A percentile compares a stretch with the other conserved stretches of the same genome.
These are phyloP conservation scores for Kickxella alabastrina DNA, from an alignment of 192 early-diverging fungal species.

Conservation along the genomic window DNA sequence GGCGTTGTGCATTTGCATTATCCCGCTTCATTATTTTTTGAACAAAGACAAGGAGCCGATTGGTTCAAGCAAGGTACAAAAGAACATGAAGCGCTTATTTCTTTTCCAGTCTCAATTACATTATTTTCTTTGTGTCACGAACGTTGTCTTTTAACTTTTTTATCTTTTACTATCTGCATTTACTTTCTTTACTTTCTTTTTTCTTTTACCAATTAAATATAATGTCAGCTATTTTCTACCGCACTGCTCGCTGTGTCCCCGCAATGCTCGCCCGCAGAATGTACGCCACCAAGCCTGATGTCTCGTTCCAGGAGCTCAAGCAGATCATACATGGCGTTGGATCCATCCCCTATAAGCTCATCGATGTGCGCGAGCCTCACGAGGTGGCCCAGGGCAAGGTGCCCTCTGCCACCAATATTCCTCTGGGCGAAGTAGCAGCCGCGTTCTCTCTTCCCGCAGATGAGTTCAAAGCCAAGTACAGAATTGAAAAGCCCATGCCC, in stretches of 20 bases:
- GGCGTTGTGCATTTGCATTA: too few species aligned
- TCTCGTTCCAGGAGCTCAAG: conserved; percentile 42
- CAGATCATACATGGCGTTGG: conserved; percentile 43
- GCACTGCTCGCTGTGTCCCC: background rate
- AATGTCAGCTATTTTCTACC: conserved; percentile 1
- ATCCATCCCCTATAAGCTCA: conserved; percentile 46
- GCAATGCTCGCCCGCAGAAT: conserved; percentile 8
- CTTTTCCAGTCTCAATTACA: too few species aligned
- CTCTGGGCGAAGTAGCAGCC: conserved; percentile 56
- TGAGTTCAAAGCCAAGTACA: conserved; percentile 51
- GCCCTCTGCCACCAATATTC: conserved; percentile 65
- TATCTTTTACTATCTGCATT: background rate
- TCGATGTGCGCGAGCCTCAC: conserved; percentile 66
- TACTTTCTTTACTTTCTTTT: background rate
- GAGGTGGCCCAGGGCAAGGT: conserved; percentile 61
- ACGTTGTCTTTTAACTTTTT: background rate
- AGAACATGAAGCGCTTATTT: too few species aligned
- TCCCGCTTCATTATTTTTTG: too few species aligned
- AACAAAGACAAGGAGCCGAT: too few species aligned
- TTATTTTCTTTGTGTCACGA: too few species aligned
- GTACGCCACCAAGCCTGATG: conserved; percentile 42
- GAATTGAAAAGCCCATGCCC: conserved; percentile 58
- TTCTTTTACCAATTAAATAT: background rate
- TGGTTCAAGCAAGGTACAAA: too few species aligned
- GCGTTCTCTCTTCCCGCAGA: conserved; percentile 42